These are phyloP conservation scores for Diaporthe amygdali DNA, from an alignment of 2,329 filamentous ascomycete species.

Conservation along the genomic window DNA sequence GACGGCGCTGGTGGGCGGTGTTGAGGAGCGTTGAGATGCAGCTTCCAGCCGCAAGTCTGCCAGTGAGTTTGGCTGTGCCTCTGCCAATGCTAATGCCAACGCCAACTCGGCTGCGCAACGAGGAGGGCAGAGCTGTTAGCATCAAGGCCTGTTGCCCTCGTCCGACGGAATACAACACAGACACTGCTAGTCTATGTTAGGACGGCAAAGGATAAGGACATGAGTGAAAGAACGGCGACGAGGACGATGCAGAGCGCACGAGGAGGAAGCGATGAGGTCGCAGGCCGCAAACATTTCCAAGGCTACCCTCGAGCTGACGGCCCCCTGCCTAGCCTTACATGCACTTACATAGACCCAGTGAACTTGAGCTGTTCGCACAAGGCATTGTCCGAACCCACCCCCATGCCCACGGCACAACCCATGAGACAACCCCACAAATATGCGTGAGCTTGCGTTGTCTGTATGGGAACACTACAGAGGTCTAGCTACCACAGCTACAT, in stretches of 20 bases:
- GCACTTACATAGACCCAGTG: conserved; percentile 12
- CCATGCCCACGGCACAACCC: background rate
- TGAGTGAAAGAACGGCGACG: background rate
- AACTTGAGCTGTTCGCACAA: conserved; percentile 9
- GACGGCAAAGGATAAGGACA: background rate
- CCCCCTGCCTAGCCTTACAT: background rate
- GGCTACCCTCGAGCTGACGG: conserved; percentile 2
- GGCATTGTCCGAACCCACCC: background rate
- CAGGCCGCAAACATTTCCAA: conserved; percentile 19
- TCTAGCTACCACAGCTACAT: no score
- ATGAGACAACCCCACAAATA: no score
- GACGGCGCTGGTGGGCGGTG: background rate
- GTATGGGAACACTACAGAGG: no score
- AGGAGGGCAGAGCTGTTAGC: conserved; percentile 23
- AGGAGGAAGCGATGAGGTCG: background rate
- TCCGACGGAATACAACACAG: conserved; percentile 6
- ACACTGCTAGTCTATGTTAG: background rate
- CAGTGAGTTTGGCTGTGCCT: no score
- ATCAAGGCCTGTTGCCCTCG: conserved; percentile 24
- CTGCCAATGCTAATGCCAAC: background rate
- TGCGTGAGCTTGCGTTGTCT: no score
- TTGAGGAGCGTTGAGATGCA: conserved; percentile 5
- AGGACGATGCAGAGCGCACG: background rate
- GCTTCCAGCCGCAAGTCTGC: background rate
- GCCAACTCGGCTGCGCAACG: conserved; percentile 24